Evolutionary conservation across 768 basidiomycete species (phyloP).

Genomic region (Trametes sanguinea): DNA sequence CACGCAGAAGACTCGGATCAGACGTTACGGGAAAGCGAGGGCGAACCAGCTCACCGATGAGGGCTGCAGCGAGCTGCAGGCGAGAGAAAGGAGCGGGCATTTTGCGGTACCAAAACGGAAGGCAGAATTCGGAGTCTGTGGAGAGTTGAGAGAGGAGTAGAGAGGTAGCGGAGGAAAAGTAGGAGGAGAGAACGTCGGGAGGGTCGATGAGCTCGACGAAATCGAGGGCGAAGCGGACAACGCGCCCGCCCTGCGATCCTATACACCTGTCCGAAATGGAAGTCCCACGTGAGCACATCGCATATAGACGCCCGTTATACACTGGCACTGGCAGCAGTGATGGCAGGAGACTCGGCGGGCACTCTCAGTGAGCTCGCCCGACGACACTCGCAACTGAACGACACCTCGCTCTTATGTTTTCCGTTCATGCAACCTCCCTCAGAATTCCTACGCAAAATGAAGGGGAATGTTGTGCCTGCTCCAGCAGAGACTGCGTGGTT

Average conservation of each 20-base stretch:
- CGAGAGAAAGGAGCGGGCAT: slow-evolving; percentile 64
- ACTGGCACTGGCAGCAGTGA: no score
- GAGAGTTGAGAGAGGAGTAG: background rate
- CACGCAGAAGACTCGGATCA: background rate
- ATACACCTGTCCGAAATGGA: slow-evolving; percentile 12
- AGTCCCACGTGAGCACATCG: slow-evolving; percentile 3
- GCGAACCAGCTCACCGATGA: slow-evolving; percentile 58
- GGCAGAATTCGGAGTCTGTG: background rate
- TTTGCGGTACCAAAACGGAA: background rate
- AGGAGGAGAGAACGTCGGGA: slow-evolving; percentile 4
- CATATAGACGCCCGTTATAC: background rate
- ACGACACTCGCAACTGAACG: no score
- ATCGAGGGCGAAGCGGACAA: slow-evolving; percentile 10
- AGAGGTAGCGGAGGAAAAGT: background rate
- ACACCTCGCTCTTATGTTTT: background rate
- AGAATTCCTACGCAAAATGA: background rate
- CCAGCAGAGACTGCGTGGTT: background rate
- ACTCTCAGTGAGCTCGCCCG: no score
- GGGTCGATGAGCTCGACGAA: slow-evolving; percentile 1
- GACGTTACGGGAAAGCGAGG: slow-evolving; percentile 4
- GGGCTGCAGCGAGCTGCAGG: slow-evolving; percentile 82
- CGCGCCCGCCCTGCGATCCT: slow-evolving; percentile 10
- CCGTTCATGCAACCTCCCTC: background rate
- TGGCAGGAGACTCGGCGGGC: no score
- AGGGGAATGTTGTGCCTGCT: background rate